Evolutionary conservation across 306 rosid genomes (phyloP).

Genomic region (Ormosia emarginata): DNA sequence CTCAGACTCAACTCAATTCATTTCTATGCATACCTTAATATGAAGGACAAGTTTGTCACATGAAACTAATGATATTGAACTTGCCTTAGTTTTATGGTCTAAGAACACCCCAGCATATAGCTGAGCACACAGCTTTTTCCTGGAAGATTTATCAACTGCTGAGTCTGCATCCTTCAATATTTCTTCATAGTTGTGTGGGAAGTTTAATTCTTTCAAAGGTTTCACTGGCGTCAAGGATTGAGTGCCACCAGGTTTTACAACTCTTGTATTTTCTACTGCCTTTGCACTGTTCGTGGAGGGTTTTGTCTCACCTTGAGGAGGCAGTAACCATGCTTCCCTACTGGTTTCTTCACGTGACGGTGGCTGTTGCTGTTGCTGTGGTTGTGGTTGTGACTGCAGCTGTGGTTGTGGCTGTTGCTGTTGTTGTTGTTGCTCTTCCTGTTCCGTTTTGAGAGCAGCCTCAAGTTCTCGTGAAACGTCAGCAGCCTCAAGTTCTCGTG

Average conservation of each 20-base stretch:
- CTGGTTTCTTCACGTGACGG: not conserved
- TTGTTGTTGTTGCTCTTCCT: not conserved
- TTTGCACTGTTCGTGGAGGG: not conserved
- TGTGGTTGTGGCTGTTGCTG: not conserved
- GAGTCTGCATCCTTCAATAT: slow-evolving; percentile 38
- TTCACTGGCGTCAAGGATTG: not conserved
- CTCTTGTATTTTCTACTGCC: not conserved
- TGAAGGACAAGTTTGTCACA: not conserved
- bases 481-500: slow-evolving; percentile 1
- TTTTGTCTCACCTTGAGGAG: not conserved
- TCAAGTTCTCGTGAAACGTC: not conserved
- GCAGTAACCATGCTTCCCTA: not conserved
- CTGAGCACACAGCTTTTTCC: slow-evolving; percentile 16
- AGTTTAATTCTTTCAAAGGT: not conserved
- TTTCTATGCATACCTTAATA: not conserved
- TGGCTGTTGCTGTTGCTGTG: not conserved
- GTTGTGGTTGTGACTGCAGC: not conserved
- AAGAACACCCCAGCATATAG: slow-evolving; percentile 36
- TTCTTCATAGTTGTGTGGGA: slow-evolving; percentile 17
- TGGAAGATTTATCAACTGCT: slow-evolving; percentile 14
- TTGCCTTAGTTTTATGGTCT: slow-evolving; percentile 33
- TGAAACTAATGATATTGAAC: not conserved
- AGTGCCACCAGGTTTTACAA: slow-evolving; percentile 10
- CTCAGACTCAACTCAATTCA: not conserved
- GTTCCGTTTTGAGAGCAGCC: not conserved